Percentiles rank a stretch among this genome's conserved stretches.
These are phyloP conservation scores for Mycena citricolor DNA, from an alignment of 1,284 basidiomycete species.

Conservation along the genomic window DNA sequence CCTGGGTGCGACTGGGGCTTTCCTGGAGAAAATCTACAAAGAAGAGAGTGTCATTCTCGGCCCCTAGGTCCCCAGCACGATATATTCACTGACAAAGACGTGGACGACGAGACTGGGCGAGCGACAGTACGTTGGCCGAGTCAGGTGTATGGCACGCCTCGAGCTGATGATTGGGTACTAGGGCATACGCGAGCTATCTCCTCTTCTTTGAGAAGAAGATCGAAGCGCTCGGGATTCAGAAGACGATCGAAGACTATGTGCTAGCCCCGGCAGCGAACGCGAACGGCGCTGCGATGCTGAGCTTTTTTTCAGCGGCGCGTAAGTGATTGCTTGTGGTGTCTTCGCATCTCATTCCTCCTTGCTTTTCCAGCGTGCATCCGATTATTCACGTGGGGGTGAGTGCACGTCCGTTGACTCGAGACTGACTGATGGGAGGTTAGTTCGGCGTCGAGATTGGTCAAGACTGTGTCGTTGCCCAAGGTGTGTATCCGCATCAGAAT, in stretches of 20 bases:
- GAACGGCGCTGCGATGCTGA: slow-evolving; percentile 51
- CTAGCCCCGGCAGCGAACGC: slow-evolving; percentile 50
- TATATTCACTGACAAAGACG: slow-evolving; percentile 39
- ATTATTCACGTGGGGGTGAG: slow-evolving; percentile 64
- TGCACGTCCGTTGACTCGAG: too few species aligned
- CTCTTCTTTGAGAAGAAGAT: slow-evolving; percentile 56
- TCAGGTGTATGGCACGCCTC: too few species aligned
- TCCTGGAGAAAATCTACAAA: slow-evolving; percentile 56
- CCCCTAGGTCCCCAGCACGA: slow-evolving; percentile 27
- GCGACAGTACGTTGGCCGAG: slow-evolving; percentile 49
- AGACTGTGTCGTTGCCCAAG: slow-evolving; percentile 54
- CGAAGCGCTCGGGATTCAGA: slow-evolving; percentile 38
- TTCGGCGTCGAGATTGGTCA: slow-evolving; percentile 64
- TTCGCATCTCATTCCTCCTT: too few species aligned
- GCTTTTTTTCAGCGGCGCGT: slow-evolving; percentile 57
- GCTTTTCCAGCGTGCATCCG: too few species aligned
- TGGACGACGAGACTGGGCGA: slow-evolving; percentile 58
- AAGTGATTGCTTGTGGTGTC: too few species aligned
- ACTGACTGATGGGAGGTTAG: slow-evolving; percentile 27
- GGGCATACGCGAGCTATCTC: slow-evolving; percentile 51
- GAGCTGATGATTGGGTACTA: slow-evolving; percentile 13
- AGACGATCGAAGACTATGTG: slow-evolving; percentile 52
- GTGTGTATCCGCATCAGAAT: slow-evolving; percentile 29
- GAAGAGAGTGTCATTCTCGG: slow-evolving; percentile 31
- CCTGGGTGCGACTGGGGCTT: slow-evolving; percentile 52